Base-by-base conservation (phyloP, 768 basidiomycete species). In the Lactarius hengduanensis region DNA sequence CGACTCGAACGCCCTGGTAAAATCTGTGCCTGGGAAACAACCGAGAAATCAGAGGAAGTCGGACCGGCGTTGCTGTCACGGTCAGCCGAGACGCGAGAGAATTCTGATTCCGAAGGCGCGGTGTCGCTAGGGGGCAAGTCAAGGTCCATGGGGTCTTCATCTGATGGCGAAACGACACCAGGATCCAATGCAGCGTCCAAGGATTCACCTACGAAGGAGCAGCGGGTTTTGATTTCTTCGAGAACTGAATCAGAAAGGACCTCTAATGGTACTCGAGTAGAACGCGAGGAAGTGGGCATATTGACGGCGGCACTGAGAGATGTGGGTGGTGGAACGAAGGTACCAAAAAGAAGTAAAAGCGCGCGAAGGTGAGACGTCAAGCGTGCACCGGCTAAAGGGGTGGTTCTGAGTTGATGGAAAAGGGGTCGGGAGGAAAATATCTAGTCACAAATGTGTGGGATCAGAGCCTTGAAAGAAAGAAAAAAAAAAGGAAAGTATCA, bases 391-490 rank as follows among this genome's bases (percentile, higher is more conserved):
- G 96, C 96, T 18, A 92, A 77, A 6, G 96, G 93, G 1, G 95
- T 95, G 3, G 94, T 90, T 71, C 84, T 84, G 9, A 97, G 79
- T 58, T 89, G 86, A 18, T 92, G 86, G 73, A 86, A 97, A 55
- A 98, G 78, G 0, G 96, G 96, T 45, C 96, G 81, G 6, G 95
- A 88, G 36, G 92, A 87, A 72, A 89, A 96, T 70, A 98, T 92
- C 96, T 98, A 72, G 8, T 32, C 30, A 41, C n/a, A 20, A 45
- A 13, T 15, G 60, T 13, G 61, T 43, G 58, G 50, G 61, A 64
- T 57, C 62, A 63, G 40, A 55, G 55, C 22, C 26, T 4, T 34
- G n/a, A 40, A 13, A 43, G 36, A 6, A 56, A 45, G 18, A 62
- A 13, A 7, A 78, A 4, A 56, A 53, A 18, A 63, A 15, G 7